A percentile compares a stretch with the other conserved stretches of the same genome.
These are phyloP conservation scores for Trichocladium antarcticum DNA, from an alignment of 495 filamentous ascomycete species.

Conservation along the genomic window DNA sequence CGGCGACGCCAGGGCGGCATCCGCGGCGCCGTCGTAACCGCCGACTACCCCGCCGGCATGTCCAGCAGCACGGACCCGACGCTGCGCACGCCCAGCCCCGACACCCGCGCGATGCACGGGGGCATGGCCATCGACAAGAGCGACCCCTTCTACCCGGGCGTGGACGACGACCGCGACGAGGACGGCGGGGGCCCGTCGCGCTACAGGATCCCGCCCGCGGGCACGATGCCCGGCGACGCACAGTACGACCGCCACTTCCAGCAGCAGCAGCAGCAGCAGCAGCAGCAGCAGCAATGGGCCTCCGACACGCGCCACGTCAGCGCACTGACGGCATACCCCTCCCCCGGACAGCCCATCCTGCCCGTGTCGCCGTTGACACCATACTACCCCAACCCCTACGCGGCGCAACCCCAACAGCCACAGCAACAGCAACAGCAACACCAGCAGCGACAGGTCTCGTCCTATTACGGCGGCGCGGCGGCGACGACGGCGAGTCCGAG, in stretches of 20 bases:
- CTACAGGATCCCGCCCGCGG: conserved; percentile 1
- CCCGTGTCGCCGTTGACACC: conserved; percentile 10
- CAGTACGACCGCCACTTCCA: not conserved
- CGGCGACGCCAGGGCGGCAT: conserved; percentile 11
- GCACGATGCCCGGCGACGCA: not conserved
- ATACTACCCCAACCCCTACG: not conserved
- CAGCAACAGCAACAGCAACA: too few relatives aligned
- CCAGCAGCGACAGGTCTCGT: not conserved
- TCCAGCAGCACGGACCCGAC: not conserved
- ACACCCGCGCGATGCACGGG: too few relatives aligned
- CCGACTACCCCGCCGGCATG: conserved; percentile 13
- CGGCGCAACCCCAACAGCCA: too few relatives aligned
- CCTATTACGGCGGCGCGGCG: conserved; percentile 1
- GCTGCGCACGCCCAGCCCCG: too few relatives aligned
- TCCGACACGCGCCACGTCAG: conserved; percentile 1
- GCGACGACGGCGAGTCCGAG: not conserved
- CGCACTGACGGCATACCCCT: not conserved
- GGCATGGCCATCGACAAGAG: not conserved
- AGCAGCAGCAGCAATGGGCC: not conserved
- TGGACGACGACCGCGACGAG: not conserved
- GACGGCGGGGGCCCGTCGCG: not conserved
- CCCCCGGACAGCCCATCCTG: not conserved
- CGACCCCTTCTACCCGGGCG: not conserved
- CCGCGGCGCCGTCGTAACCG: conserved; percentile 17
- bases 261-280: not conserved